These are phyloP conservation scores for Helianthus tuberosus DNA, from an alignment of 129 eudicot genomes.

Conservation along the genomic window DNA sequence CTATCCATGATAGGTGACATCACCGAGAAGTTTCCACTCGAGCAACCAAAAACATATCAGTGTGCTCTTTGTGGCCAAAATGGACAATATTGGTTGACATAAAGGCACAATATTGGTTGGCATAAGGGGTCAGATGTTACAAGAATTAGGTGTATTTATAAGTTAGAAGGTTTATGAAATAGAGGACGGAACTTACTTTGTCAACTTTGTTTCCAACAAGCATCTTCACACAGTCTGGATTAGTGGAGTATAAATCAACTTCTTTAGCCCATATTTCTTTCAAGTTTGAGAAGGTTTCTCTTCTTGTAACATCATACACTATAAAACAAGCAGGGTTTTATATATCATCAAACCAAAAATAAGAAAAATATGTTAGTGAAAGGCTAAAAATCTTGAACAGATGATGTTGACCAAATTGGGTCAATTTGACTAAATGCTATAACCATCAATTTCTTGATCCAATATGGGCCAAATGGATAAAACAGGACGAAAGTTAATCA, in stretches of 20 bases:
- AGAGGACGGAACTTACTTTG: conserved; percentile 54
- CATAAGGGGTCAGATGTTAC: no score
- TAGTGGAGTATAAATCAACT: conserved; percentile 81
- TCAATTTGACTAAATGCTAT: neutral
- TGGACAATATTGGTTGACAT: no score
- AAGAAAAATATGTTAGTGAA: neutral
- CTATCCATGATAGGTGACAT: no score
- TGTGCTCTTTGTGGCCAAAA: no score
- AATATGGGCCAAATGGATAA: no score
- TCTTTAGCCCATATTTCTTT: conserved; percentile 97
- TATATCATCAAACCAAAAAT: neutral
- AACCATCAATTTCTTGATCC: neutral
- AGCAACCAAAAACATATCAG: no score
- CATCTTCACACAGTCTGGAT: conserved; percentile 90
- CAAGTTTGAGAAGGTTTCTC: conserved; percentile 86
- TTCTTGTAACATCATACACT: conserved; percentile 94
- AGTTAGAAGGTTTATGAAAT: conserved; percentile 2
- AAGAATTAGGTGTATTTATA: neutral
- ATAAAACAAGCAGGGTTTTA: neutral
- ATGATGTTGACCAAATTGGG: neutral
- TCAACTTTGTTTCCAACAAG: conserved; percentile 98
- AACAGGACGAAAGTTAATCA: neutral
- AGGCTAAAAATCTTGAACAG: neutral
- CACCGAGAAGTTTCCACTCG: no score
- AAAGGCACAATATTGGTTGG: no score